Conservation (phyloP, 202 grass and related monocot species). For the Elaeis oleifera region DNA sequence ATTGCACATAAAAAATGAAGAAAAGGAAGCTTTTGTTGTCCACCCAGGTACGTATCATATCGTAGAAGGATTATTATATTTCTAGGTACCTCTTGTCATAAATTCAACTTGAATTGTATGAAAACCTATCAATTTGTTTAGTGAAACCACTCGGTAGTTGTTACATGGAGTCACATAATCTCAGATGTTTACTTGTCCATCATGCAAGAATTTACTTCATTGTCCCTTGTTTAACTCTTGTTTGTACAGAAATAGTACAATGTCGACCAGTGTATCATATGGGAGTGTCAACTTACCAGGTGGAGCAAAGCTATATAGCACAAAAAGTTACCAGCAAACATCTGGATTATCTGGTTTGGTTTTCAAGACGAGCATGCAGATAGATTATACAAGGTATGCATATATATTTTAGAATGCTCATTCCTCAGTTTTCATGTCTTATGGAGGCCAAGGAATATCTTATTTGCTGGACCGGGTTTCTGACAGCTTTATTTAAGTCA, state of each 20-base stretch:
- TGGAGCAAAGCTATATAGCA: constrained; percentile 26
- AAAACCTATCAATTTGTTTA: no score
- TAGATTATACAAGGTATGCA: constrained; percentile 52
- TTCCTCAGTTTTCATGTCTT: not conserved
- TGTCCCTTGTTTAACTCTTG: constrained; percentile 11
- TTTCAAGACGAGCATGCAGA: constrained; percentile 30
- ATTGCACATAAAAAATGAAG: no score
- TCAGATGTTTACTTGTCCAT: no score
- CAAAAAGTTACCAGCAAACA: constrained; percentile 41
- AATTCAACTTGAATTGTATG: no score
- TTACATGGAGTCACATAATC: no score
- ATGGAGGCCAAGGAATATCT: not conserved
- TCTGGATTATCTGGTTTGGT: constrained; percentile 28
- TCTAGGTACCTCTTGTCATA: no score
- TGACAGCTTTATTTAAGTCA: not conserved
- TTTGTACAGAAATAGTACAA: constrained; percentile 10
- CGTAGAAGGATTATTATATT: no score
- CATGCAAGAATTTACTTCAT: not conserved
- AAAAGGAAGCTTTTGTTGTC: no score
- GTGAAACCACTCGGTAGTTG: no score
- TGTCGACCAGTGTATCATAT: constrained; percentile 37
- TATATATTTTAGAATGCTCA: not conserved
- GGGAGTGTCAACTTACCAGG: constrained; percentile 38
- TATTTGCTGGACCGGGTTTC: not conserved
- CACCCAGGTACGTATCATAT: no score